Evolutionary conservation across 345 rosid genomes (phyloP).

Genomic region (Diplotaxis tenuifolia): DNA sequence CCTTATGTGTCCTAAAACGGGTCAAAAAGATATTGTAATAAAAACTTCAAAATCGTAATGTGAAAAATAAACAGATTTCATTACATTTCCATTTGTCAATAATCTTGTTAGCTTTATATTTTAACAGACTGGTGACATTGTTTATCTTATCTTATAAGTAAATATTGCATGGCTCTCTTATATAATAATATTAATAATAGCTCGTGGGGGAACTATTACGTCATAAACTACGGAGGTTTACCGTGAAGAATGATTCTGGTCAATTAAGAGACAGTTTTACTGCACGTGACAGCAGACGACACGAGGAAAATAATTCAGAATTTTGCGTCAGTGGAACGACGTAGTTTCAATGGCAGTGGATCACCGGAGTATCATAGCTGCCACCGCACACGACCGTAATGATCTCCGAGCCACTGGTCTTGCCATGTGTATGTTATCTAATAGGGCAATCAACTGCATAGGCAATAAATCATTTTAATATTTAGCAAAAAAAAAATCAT

Average conservation of each 20-base stretch:
- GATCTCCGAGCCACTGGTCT: constrained; percentile 22
- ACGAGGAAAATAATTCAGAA: constrained; percentile 7
- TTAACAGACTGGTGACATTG: background rate
- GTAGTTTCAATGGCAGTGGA: background rate
- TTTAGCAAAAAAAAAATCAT: too few relatives aligned
- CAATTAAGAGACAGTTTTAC: constrained; percentile 5
- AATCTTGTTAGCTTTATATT: background rate
- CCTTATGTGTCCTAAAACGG: background rate
- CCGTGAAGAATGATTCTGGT: background rate
- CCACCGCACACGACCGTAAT: constrained; percentile 23
- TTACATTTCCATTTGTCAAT: background rate
- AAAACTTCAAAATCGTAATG: background rate
- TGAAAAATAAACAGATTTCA: background rate
- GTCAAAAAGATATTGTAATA: background rate
- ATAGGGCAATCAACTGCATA: constrained; percentile 7
- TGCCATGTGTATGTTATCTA: constrained; percentile 7
- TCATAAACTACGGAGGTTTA: constrained; percentile 7
- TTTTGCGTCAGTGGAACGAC: constrained; percentile 7
- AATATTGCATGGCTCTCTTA: background rate
- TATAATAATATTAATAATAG: too few relatives aligned
- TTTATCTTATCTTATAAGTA: background rate
- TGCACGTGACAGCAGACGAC: constrained; percentile 19
- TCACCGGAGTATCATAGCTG: constrained; percentile 6
- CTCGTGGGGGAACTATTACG: background rate
- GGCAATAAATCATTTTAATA: too few relatives aligned